These are phyloP conservation scores for Claviceps pazoutovae DNA, from an alignment of 2,329 filamentous ascomycete genomes.

Conservation along the genomic window DNA sequence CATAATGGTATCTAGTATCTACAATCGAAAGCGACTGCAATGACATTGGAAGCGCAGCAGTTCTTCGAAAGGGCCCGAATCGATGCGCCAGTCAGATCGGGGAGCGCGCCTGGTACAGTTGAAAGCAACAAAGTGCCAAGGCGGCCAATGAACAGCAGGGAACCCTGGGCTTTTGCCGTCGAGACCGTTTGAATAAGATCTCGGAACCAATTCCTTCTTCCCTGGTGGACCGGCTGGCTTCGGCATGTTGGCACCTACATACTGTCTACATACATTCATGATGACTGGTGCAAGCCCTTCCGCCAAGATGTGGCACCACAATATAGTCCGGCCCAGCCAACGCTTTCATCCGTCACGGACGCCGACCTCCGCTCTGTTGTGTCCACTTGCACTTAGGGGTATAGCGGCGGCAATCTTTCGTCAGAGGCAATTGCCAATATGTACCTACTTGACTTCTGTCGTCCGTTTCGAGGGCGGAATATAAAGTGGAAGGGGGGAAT, in stretches of 20 bases:
- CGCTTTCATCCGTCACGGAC: slow-evolving; percentile 1
- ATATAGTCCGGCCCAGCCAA: slow-evolving; percentile 7
- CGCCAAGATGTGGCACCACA: slow-evolving; percentile 7
- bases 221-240: slow-evolving; percentile 1
- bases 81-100: too few relatives aligned
- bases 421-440: not conserved
- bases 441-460: slow-evolving; percentile 1
- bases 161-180: not conserved
- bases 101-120: too few relatives aligned
- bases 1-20: not conserved
- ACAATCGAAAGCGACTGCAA: not conserved
- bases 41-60: not conserved
- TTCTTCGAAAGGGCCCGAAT: too few relatives aligned
- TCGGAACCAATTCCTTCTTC: too few relatives aligned
- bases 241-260: slow-evolving; percentile 1
- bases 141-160: not conserved
- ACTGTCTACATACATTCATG: too few relatives aligned
- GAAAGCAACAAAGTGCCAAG: not conserved
- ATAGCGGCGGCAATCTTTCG: slow-evolving; percentile 23
- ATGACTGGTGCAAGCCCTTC: not conserved
- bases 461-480: slow-evolving; percentile 3
- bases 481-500: slow-evolving; percentile 4
- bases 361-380: slow-evolving; percentile 15
- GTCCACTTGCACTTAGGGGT: slow-evolving; percentile 45
- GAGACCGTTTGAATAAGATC: not conserved